Conservation (phyloP, 768 basidiomycete genomes). For the Boletus reticulatus region DNA sequence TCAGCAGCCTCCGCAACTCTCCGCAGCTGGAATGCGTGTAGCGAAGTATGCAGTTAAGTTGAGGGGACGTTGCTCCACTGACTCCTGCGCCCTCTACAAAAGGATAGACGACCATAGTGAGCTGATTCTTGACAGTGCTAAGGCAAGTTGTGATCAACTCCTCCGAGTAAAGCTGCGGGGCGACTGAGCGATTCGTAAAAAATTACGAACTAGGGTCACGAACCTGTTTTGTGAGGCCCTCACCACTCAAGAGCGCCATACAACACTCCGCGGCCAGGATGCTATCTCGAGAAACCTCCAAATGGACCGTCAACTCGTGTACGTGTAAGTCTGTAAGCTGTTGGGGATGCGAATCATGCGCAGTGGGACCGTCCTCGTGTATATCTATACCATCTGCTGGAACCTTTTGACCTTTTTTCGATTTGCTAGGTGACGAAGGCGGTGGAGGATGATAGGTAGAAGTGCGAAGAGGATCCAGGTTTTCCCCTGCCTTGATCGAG, state of each 20-base stretch:
- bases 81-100: slow-evolving; percentile 71
- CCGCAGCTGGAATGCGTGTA: slow-evolving; percentile 35
- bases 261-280: slow-evolving; percentile 83
- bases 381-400: neutral
- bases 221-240: slow-evolving; percentile 85
- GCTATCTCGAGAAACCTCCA: slow-evolving; percentile 70
- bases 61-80: slow-evolving; percentile 40
- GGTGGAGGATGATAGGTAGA: slow-evolving; percentile 19
- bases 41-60: slow-evolving; percentile 52
- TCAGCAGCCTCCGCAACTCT: slow-evolving; percentile 47
- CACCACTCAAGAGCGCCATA: slow-evolving; percentile 72
- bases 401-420: slow-evolving; percentile 48
- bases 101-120: slow-evolving; percentile 79
- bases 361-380: neutral
- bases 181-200: neutral
- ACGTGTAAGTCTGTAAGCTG: slow-evolving; percentile 47
- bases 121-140: slow-evolving; percentile 71
- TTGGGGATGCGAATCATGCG: slow-evolving; percentile 12
- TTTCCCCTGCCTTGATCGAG: slow-evolving; percentile 73
- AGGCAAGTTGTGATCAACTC: slow-evolving; percentile 86
- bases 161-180: slow-evolving; percentile 80
- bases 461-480: slow-evolving; percentile 65
- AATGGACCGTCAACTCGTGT: slow-evolving; percentile 45
- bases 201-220: slow-evolving; percentile 14
- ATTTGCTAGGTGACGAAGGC: slow-evolving; percentile 38